Base-by-base conservation (phyloP, 106 monocot genomes). In the Dendrobium nobile region DNA sequence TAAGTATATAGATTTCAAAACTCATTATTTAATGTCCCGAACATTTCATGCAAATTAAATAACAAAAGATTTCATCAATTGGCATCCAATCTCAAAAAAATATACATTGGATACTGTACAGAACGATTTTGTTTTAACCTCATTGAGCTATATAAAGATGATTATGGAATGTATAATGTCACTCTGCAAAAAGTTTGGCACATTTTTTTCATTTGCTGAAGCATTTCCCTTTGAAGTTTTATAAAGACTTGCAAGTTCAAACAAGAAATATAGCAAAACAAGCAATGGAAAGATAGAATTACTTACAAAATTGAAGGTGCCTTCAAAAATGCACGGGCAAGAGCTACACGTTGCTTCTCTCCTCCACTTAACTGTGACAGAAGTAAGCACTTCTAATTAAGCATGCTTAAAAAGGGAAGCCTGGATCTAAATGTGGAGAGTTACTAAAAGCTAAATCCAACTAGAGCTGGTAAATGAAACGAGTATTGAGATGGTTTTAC, bases 291-390 rank as follows among this genome's bases (percentile, higher is more conserved):
- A 67, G 45, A 72, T 64, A 15, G 59, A 73, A 77, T 77, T 18
- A 78, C 93, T 88, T 85, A 99, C 99, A 99, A 78, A 86, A 99
- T 99, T 45, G 95, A 84, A 74, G 99, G 90, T 73, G 85, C 85
- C 80, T 99, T 99, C 81, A 99, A 83, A 84, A 99, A 99, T 75
- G 92, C 95, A 85, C 99, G 99, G 47, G 99, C 95, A 87, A 99
- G 94, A 45, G 99, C 93, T 54, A 99, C 99, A 64, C 99, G 89
- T 67, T 99, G 99, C 81, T 99, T 99, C 79, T 99, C 99, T 73
- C 99, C 99, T 75, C 99, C 99, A 76, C 99, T 99, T 79, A 99
- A 87, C 99, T 99, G 89, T 11, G 43, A 82, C 56, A 72, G 56
- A 15, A 70, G 28, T 68, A 5, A 6, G 4, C 43, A 44, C 3